These are phyloP conservation scores for Medicago lupulina DNA, from an alignment of 306 rosid genomes.

Conservation along the genomic window DNA sequence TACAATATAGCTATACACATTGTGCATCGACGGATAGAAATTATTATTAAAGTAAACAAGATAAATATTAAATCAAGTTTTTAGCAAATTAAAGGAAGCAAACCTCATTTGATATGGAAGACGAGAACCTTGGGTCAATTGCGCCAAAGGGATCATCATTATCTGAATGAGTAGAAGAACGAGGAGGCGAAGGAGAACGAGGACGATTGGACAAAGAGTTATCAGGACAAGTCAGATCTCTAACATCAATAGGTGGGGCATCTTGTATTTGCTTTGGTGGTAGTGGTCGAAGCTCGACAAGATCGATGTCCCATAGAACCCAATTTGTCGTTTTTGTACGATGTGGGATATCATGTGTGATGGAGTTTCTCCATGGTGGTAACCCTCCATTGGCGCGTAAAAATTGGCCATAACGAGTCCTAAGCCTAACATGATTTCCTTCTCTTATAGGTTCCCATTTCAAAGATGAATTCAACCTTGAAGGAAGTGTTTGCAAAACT, in stretches of 20 bases:
- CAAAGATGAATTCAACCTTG: conserved; percentile 57
- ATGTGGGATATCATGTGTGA: conserved; percentile 75
- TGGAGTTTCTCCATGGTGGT: conserved; percentile 80
- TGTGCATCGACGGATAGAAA: no score
- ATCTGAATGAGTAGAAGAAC: background rate
- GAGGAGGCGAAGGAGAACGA: background rate
- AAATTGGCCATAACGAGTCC: conserved; percentile 64
- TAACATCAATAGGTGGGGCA: background rate
- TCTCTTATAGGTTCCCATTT: conserved; percentile 82
- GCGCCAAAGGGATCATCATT: conserved; percentile 19
- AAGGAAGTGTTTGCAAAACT: conserved; percentile 66
- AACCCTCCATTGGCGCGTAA: conserved; percentile 73
- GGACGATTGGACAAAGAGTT: background rate
- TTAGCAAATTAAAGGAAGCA: background rate
- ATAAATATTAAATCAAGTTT: background rate
- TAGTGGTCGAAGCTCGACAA: conserved; percentile 51
- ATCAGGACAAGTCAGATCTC: background rate
- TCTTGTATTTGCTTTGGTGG: conserved; percentile 27
- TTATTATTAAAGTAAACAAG: no score
- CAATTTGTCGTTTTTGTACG: conserved; percentile 56
- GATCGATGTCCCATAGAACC: conserved; percentile 76
- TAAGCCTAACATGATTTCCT: conserved; percentile 62
- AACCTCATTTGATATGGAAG: conserved; percentile 50
- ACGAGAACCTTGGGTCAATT: conserved; percentile 29
- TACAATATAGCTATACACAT: no score